Evolutionary conservation across 2,329 filamentous ascomycete genomes (phyloP).

Genomic region (Xylariaceae sp.): DNA sequence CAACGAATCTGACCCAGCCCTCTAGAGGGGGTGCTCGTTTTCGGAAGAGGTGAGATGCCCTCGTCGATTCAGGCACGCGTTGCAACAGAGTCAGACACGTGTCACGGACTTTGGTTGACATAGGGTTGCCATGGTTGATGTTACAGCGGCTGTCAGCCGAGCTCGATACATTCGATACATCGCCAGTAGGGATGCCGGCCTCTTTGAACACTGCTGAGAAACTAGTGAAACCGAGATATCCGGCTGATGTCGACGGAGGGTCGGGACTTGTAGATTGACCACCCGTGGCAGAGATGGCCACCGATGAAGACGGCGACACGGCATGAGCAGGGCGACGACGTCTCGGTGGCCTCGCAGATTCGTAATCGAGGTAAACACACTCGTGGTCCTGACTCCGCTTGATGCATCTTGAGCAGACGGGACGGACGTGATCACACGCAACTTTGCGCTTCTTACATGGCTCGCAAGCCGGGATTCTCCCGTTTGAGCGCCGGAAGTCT

Average conservation of each 20-base stretch:
- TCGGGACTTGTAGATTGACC: not conserved
- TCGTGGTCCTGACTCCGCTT: not conserved
- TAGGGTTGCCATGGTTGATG: not conserved
- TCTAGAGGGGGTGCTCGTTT: not conserved
- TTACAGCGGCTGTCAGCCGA: slow-evolving; percentile 32
- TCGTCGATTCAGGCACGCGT: not conserved
- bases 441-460: slow-evolving; percentile 5
- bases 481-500: not conserved
- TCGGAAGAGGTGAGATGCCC: not conserved
- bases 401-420: slow-evolving; percentile 1
- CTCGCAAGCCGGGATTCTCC: slow-evolving; percentile 1
- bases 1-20: slow-evolving; percentile 31
- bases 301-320: not conserved
- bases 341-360: not conserved
- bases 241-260: slow-evolving; percentile 26
- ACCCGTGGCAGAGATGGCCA: not conserved
- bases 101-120: not conserved
- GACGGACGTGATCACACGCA: slow-evolving; percentile 2
- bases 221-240: slow-evolving; percentile 42
- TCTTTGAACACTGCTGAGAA: slow-evolving; percentile 41
- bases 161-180: slow-evolving; percentile 27
- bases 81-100: not conserved
- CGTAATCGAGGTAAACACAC: slow-evolving; percentile 1
- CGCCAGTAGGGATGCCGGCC: not conserved
- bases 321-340: not conserved